phyloP scores from a whole-genome alignment of 108 stramenopile species.

The Nitzschia palea region DNA sequence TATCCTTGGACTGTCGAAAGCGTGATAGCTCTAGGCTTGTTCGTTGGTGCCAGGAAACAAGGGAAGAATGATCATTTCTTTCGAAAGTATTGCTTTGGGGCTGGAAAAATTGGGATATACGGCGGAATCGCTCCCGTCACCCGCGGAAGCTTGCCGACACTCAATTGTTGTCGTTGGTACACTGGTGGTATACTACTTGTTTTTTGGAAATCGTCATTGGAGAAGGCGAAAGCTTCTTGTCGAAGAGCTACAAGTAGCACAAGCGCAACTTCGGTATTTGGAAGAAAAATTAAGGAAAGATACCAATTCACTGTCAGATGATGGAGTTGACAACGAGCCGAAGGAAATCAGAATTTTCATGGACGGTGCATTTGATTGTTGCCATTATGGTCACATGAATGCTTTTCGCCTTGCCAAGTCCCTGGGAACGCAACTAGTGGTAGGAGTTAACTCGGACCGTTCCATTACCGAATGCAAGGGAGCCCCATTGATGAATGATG shows the following conservation, averaged over 20 bases:
- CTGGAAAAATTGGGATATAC: not conserved
- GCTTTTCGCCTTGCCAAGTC: slow-evolving; percentile 96
- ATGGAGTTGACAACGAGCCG: slow-evolving; percentile 26
- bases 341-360: slow-evolving; percentile 91
- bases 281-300: slow-evolving; percentile 61
- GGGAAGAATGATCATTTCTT: no score
- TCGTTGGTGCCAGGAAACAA: no score
- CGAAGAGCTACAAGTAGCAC: slow-evolving; percentile 59
- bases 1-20: no score
- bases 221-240: slow-evolving; percentile 46
- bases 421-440: slow-evolving; percentile 94
- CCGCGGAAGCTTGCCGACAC: slow-evolving; percentile 4
- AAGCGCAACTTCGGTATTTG: slow-evolving; percentile 51
- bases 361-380: slow-evolving; percentile 98
- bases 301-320: slow-evolving; percentile 1
- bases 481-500: slow-evolving; percentile 93
- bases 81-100: not conserved
- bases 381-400: slow-evolving; percentile 99
- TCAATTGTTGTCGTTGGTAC: slow-evolving; percentile 42
- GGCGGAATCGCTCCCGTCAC: not conserved
- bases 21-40: no score
- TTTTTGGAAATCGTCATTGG: slow-evolving; percentile 66
- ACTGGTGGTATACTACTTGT: slow-evolving; percentile 48
- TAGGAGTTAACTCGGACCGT: slow-evolving; percentile 96
- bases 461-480: slow-evolving; percentile 95